Evolutionary conservation across 2,329 filamentous ascomycete genomes (phyloP), one percentile per base, ranked within the genome.

Genomic region (Pseudomassariella vexata): DNA sequence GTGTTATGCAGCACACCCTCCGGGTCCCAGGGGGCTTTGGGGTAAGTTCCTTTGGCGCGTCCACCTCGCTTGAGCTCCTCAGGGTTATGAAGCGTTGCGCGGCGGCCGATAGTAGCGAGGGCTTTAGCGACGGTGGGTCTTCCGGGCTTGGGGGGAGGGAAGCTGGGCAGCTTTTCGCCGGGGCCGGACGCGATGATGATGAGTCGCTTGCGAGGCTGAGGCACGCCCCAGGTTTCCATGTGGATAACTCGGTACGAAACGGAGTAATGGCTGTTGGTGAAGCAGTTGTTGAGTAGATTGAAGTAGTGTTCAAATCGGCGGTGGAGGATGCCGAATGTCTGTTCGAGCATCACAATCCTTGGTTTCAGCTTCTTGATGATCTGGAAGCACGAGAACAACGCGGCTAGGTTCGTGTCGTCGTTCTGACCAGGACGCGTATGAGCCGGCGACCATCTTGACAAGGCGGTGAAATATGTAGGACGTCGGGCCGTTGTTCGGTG

Each of bases 381-480:
- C 3, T 67, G 51, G 1, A 60, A 55, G 27, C 70, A 70, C 0
- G 65, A 57, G 37, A 67, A 70, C 0, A 79, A 49, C 0, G 66
- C 65, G 2, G 76, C 74, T 0, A 71, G 73, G 41, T 92, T 92
- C 0, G 56, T 63, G 1, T 82, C 79, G 24, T 87, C 79, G 12
- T 77, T 65, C 10, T 61, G 61, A 0, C 71, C 69, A 0, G 54
- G 37, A 0, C 62, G 46, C 0, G 83, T 88, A 36, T 92, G 79
- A 0, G 78, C 80, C 0, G 76, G 74, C 0, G 82, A 87, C 46
- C 77, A 88, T 1, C 72, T 43, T 89, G 82, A 34, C 86, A 92
- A 0, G 85, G 85, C 0, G 83, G 84, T 0, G 80, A 85, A 0
- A 87, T 56, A 41, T 92, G 85, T 0, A 84, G 55, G 1, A 88